These are phyloP conservation scores for Barnettozyma pratensis DNA, from an alignment of 805 yeast genomes.

Conservation along the genomic window DNA sequence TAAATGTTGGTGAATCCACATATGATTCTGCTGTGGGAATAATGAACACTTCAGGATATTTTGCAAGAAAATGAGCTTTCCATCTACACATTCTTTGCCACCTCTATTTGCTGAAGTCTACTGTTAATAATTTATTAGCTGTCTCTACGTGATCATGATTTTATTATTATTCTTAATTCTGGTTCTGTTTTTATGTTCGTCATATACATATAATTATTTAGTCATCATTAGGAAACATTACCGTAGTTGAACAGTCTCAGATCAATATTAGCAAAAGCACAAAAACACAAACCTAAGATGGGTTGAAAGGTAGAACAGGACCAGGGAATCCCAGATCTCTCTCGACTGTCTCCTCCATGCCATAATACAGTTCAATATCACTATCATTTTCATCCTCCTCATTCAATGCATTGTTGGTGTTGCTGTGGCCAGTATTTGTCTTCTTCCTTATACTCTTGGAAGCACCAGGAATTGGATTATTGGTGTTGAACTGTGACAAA, in stretches of 20 bases:
- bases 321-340: conserved; percentile 7
- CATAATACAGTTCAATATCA: conserved; percentile 4
- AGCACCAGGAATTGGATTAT: conserved; percentile 14
- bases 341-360: conserved; percentile 7
- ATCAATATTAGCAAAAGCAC: no score
- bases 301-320: conserved; percentile 6
- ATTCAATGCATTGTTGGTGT: neutral
- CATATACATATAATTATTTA: no score
- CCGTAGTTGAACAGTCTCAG: no score
- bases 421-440: neutral
- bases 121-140: no score
- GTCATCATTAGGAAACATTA: no score
- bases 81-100: neutral
- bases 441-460: conserved; percentile 5
- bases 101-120: no score
- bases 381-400: conserved; percentile 1
- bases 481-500: conserved; percentile 38
- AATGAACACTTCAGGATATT: conserved; percentile 69
- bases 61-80: conserved; percentile 44
- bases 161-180: neutral
- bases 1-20: conserved; percentile 80
- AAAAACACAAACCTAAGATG: neutral
- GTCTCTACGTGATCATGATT: neutral
- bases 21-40: conserved; percentile 68
- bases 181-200: no score